A percentile compares a stretch with the other conserved stretches of the same genome.
Conservation (phyloP, 257 asterid species). For the Thymus mandschuricus region DNA sequence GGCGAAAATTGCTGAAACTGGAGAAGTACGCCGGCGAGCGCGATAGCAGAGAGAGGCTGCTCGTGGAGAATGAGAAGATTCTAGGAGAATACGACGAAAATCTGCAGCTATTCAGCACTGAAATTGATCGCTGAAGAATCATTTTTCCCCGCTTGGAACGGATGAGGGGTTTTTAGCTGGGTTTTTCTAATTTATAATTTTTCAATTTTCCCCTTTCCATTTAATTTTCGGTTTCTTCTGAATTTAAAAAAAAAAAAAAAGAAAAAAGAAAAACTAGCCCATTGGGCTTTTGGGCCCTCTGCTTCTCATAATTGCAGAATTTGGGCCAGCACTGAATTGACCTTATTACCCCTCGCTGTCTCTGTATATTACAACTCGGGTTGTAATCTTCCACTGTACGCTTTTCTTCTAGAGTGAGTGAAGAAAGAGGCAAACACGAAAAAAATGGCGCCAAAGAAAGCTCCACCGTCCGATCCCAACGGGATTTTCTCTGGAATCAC, state of each 20-base stretch:
- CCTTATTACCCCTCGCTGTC: neutral
- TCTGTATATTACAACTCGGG: conserved; percentile 6
- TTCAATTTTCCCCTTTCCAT: neutral
- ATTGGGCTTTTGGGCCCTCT: too few relatives aligned
- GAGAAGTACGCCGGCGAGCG: conserved; percentile 32
- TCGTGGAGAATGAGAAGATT: conserved; percentile 26
- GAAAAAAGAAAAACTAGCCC: neutral
- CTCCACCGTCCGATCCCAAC: conserved; percentile 73
- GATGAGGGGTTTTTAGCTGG: conserved; percentile 41
- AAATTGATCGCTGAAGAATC: conserved; percentile 56
- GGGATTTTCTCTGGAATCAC: conserved; percentile 81
- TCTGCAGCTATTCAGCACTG: conserved; percentile 48
- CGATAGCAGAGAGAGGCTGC: conserved; percentile 28
- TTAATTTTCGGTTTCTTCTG: neutral
- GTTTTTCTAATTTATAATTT: conserved; percentile 20
- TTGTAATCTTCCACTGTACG: conserved; percentile 9
- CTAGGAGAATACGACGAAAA: conserved; percentile 37
- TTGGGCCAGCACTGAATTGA: neutral
- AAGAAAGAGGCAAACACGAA: neutral
- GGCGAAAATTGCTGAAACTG: conserved; percentile 26
- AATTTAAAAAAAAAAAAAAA: neutral
- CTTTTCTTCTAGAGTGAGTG: conserved; percentile 7
- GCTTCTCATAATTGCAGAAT: too few relatives aligned
- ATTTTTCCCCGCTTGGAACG: conserved; percentile 32
- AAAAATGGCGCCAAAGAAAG: conserved; percentile 79